Percentiles rank a stretch among this genome's conserved stretches.
These are phyloP conservation scores for Scutellaria barbata DNA, from an alignment of 257 asterid species.

Conservation along the genomic window DNA sequence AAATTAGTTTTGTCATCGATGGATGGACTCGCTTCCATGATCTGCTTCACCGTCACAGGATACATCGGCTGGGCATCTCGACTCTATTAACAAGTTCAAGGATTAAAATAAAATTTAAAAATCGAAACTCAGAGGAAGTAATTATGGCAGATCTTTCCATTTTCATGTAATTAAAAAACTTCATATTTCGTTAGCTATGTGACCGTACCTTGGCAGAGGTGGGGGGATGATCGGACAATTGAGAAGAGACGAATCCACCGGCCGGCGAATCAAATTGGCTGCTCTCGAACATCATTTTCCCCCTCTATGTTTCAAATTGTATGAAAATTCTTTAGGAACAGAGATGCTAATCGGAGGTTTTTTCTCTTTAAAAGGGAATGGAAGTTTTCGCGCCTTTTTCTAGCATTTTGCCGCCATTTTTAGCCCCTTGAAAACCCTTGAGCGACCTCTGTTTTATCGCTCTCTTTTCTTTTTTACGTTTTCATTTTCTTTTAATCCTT, in stretches of 20 bases:
- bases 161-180: neutral
- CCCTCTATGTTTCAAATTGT: neutral
- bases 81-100: conserved; percentile 45
- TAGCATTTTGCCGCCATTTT: conserved; percentile 48
- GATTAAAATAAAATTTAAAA: neutral
- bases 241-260: conserved; percentile 59
- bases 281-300: conserved; percentile 61
- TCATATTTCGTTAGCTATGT: too few relatives aligned
- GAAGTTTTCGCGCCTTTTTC: conserved; percentile 43
- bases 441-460: too few relatives aligned
- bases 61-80: conserved; percentile 72
- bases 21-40: conserved; percentile 58
- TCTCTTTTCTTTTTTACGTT: too few relatives aligned
- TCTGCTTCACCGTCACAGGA: conserved; percentile 84
- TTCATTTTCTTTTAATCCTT: too few relatives aligned
- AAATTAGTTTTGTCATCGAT: conserved; percentile 58
- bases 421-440: neutral
- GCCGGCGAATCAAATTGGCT: conserved; percentile 55
- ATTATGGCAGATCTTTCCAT: neutral
- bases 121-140: neutral
- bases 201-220: conserved; percentile 64
- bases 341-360: neutral
- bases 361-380: too few relatives aligned
- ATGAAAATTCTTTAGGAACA: neutral
- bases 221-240: conserved; percentile 51